A percentile compares a stretch with the other conserved stretches of the same genome.
Conservation (phyloP, 2,329 filamentous ascomycete species). For the Fusarium caatingaense region DNA sequence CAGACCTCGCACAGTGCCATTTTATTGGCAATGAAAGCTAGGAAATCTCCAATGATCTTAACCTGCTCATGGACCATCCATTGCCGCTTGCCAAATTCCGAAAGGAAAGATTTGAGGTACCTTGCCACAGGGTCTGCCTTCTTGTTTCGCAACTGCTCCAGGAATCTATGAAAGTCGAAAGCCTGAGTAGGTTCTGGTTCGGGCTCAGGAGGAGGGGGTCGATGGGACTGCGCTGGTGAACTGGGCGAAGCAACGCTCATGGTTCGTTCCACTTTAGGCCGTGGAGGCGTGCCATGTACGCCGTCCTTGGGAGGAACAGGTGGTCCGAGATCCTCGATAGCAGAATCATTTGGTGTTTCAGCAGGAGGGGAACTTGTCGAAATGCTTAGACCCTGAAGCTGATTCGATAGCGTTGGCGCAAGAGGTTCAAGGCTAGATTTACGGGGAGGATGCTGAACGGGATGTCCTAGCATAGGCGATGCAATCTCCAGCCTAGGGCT, state of each 20-base stretch:
- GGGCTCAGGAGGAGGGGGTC: slow-evolving; percentile 77
- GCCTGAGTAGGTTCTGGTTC: slow-evolving; percentile 86
- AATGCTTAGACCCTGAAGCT: slow-evolving; percentile 58
- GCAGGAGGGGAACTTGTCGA: slow-evolving; percentile 55
- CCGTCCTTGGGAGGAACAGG: slow-evolving; percentile 72
- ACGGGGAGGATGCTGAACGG: slow-evolving; percentile 79
- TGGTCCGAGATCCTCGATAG: slow-evolving; percentile 61
- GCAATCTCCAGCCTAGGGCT: slow-evolving; percentile 86
- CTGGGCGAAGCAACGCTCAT: slow-evolving; percentile 52
- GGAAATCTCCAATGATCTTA: slow-evolving; percentile 97
- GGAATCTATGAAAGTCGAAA: slow-evolving; percentile 97
- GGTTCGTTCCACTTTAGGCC: slow-evolving; percentile 54
- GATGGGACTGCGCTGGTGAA: slow-evolving; percentile 65
- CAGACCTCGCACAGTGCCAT: slow-evolving; percentile 98
- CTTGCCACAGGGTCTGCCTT: slow-evolving; percentile 98
- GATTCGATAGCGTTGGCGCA: slow-evolving; percentile 61
- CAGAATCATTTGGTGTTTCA: slow-evolving; percentile 52
- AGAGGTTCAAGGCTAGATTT: slow-evolving; percentile 87
- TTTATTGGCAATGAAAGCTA: slow-evolving; percentile 97
- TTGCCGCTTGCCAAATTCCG: slow-evolving; percentile 95
- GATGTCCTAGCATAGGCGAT: slow-evolving; percentile 77
- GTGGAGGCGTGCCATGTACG: slow-evolving; percentile 55
- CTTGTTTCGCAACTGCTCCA: slow-evolving; percentile 94
- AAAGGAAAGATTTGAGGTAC: slow-evolving; percentile 92
- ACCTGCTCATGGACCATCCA: slow-evolving; percentile 99